Evolutionary conservation across 495 filamentous ascomycete genomes (phyloP).

Genomic region (Lasiosphaeriaceae sp.): DNA sequence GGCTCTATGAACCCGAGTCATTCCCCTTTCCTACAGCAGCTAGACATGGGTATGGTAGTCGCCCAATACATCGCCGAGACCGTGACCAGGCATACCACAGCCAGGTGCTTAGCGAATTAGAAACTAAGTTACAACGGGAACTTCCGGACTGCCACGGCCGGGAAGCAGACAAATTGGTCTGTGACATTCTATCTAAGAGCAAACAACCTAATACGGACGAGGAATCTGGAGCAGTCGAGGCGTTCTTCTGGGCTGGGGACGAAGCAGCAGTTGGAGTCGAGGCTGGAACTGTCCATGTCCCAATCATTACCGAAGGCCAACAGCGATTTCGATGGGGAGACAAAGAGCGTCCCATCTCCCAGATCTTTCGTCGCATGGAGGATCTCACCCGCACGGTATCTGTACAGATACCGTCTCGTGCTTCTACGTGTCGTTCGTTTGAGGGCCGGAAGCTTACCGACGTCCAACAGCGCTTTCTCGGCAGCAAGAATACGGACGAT

Average conservation of each 20-base stretch:
- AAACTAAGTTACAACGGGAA: not conserved
- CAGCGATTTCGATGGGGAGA: not conserved
- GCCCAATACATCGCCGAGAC: too few species aligned
- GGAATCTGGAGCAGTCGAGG: not conserved
- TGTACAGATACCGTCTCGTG: not conserved
- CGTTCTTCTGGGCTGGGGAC: not conserved
- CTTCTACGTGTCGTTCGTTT: not conserved
- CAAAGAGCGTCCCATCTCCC: not conserved
- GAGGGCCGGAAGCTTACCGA: not conserved
- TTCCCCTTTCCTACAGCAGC: too few species aligned
- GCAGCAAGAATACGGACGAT: not conserved
- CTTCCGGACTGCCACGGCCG: not conserved
- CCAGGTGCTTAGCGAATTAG: not conserved
- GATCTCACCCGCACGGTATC: not conserved
- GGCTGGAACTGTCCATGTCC: not conserved
- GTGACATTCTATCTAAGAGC: not conserved
- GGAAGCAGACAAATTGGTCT: not conserved
- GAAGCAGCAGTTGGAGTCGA: not conserved
- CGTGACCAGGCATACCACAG: not conserved
- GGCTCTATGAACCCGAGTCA: too few species aligned
- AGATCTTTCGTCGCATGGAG: not conserved
- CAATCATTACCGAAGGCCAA: not conserved
- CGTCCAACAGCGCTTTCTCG: not conserved
- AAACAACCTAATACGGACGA: not conserved
- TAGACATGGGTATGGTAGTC: too few species aligned